Conservation (phyloP, 352 stramenopile species). For the Phytopythium sindhum region DNA sequence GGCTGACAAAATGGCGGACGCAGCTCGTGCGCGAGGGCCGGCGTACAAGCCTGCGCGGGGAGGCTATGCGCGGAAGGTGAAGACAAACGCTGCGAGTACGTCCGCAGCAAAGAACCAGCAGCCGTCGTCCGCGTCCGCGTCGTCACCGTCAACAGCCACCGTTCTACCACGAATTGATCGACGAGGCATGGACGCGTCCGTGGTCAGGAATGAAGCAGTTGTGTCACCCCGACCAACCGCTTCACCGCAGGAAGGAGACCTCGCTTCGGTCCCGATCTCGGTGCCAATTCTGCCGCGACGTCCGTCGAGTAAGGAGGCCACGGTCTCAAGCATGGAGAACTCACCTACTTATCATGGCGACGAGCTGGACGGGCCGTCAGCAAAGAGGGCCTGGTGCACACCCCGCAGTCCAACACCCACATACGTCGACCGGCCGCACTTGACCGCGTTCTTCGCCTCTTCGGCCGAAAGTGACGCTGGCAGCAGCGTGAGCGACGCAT, state of each 20-base stretch:
- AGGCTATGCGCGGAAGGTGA: constrained; percentile 17
- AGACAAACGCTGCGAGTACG: constrained; percentile 3
- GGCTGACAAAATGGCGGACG: constrained; percentile 23
- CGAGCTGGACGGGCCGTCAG: constrained; percentile 17
- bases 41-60: constrained; percentile 18
- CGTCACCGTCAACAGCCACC: constrained; percentile 4
- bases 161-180: constrained; percentile 40
- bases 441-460: constrained; percentile 36
- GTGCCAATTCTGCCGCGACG: constrained; percentile 14
- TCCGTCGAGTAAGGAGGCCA: constrained; percentile 10
- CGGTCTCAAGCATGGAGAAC: constrained; percentile 12
- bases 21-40: constrained; percentile 18
- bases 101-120: constrained; percentile 25
- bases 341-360: constrained; percentile 32
- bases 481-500: neutral
- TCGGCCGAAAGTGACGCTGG: constrained; percentile 8
- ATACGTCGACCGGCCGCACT: constrained; percentile 15
- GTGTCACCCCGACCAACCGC: neutral
- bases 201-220: constrained; percentile 6
- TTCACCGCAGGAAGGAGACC: constrained; percentile 14
- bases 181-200: constrained; percentile 4
- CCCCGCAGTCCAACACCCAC: constrained; percentile 29
- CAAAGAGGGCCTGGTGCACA: constrained; percentile 57
- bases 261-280: constrained; percentile 12
- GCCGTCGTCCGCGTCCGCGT: neutral